Evolutionary conservation across 2,329 filamentous ascomycete genomes (phyloP), one percentile per base, ranked within the genome.

Genomic region (Xylariales sp.): DNA sequence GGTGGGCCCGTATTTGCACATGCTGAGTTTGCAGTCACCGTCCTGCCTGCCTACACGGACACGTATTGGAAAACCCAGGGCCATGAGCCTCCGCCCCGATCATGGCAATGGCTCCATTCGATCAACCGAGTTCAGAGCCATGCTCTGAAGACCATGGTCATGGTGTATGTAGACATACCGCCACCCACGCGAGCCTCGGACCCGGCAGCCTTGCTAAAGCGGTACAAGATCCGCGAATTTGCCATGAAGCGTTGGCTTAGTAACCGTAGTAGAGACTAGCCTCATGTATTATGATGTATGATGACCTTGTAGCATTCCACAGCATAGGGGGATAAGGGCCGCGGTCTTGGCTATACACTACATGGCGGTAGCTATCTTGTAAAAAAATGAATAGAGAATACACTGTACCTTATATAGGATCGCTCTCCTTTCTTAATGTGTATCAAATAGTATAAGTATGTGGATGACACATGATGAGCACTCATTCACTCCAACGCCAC

Each of bases 1-100:
- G 91, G 94, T 23, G 96, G 96, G 0, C 96, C 96, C 0, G 95
- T 96, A 0, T 98, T 99, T 78, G 90, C 93, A 28, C 96, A 99
- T 77, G 96, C 96, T 28, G 94, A 98, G 76, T 99, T 97, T 77
- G 94, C 93, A 0, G 82, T 97, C 50, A 85, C 95, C 30, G 89
- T 99, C 48, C 78, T 98, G 3, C 95, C 96, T 0, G 91, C 93
- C 0, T 98, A 97, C 77, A 90, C 86, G 0, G 83, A 96, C 76
- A 77, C 87, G 0, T 89, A 90, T 75, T 97, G 94, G 94, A 85
- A 86, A 70, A 81, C 83, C 0, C 79, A 85, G 54, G 85, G 86
- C 3, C 86, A 87, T 50, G 77, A 81, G 57, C 75, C 83, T 57
- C 82, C 84, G 46, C 78, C 78, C 52, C 84, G 83, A 74, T 85